Percentiles rank a stretch among this genome's conserved stretches.
Conservation (phyloP, 345 rosid species). For the Firmiana major region DNA sequence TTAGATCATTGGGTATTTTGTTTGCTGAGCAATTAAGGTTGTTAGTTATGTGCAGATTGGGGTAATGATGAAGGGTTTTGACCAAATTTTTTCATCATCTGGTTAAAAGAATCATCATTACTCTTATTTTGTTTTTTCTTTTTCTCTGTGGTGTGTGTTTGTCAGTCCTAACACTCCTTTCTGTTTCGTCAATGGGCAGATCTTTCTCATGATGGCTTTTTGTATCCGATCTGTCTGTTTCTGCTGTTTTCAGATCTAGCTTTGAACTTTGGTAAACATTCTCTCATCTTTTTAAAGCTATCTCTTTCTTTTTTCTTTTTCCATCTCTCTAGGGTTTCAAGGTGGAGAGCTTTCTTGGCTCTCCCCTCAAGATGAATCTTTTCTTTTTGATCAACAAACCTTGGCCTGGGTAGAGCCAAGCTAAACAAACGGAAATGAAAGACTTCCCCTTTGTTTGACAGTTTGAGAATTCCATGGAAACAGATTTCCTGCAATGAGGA, state of each 20-base stretch:
- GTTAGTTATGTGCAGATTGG: slow-evolving; percentile 41
- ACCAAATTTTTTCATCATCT: slow-evolving; percentile 28
- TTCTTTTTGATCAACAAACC: not conserved
- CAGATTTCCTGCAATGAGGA: not conserved
- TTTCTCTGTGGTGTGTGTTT: slow-evolving; percentile 27
- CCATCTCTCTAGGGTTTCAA: slow-evolving; percentile 28
- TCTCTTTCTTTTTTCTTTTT: not conserved
- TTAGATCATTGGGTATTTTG: slow-evolving; percentile 5
- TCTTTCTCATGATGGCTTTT: slow-evolving; percentile 35
- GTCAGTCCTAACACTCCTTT: slow-evolving; percentile 26
- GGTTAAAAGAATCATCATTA: slow-evolving; percentile 49
- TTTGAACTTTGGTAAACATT: slow-evolving; percentile 19
- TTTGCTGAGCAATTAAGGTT: slow-evolving; percentile 24
- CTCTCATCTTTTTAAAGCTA: not conserved
- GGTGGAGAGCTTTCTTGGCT: slow-evolving; percentile 1
- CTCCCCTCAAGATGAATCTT: slow-evolving; percentile 4
- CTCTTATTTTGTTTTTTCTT: slow-evolving; percentile 16
- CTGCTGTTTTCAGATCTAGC: slow-evolving; percentile 37
- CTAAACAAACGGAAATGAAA: slow-evolving; percentile 2
- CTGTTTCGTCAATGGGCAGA: slow-evolving; percentile 24
- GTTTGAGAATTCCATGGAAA: slow-evolving; percentile 9
- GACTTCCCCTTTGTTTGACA: slow-evolving; percentile 12
- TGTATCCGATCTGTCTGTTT: slow-evolving; percentile 48
- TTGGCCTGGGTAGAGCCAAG: not conserved
- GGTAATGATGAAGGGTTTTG: slow-evolving; percentile 57